Evolutionary conservation across 1,284 basidiomycete species (phyloP).

Genomic region (Ustilago crameri): DNA sequence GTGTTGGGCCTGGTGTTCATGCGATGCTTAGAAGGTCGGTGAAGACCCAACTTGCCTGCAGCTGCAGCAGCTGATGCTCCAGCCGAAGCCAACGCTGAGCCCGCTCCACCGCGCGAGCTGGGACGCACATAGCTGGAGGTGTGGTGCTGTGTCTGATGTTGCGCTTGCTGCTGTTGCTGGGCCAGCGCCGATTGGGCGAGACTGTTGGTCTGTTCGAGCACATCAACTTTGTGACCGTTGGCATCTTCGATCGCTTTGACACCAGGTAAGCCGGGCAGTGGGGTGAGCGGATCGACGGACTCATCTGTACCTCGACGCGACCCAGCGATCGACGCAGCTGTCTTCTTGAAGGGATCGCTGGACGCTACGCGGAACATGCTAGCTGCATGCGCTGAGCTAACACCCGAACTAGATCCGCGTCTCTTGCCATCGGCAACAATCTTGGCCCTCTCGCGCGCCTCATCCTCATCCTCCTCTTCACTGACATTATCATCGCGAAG

Average conservation of each 20-base stretch:
- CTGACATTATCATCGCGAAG: constrained; percentile 56
- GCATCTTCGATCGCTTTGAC: constrained; percentile 32
- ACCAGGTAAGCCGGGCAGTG: constrained; percentile 19
- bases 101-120: constrained; percentile 40
- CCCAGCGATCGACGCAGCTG: constrained; percentile 21
- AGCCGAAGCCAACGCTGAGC: constrained; percentile 45
- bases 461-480: constrained; percentile 55
- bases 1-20: constrained; percentile 52
- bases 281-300: constrained; percentile 40
- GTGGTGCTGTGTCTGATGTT: constrained; percentile 5
- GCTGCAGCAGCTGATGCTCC: constrained; percentile 57
- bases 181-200: constrained; percentile 32
- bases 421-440: constrained; percentile 22
- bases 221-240: constrained; percentile 29
- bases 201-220: constrained; percentile 45
- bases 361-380: constrained; percentile 44
- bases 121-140: constrained; percentile 23
- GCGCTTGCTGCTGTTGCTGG: constrained; percentile 23
- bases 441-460: constrained; percentile 20
- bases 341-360: constrained; percentile 35
- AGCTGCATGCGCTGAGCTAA: constrained; percentile 33
- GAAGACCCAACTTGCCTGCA: constrained; percentile 58
- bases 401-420: constrained; percentile 37
- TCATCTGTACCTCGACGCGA: constrained; percentile 51
- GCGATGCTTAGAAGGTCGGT: constrained; percentile 50